These are phyloP conservation scores for Alternaria viburni DNA, from an alignment of 2,329 filamentous ascomycete species.

Conservation along the genomic window DNA sequence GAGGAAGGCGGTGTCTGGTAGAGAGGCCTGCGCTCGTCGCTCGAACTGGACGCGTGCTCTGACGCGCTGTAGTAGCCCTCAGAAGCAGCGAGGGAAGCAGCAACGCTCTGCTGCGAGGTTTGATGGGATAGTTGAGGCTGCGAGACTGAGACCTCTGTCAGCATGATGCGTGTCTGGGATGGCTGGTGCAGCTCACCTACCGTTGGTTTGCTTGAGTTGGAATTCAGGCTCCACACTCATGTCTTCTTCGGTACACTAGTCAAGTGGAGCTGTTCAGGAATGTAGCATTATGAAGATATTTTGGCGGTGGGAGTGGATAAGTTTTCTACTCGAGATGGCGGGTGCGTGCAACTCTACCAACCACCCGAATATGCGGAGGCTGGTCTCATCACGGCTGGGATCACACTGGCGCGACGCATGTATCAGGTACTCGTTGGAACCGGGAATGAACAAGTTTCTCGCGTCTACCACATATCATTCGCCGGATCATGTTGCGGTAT, in stretches of 20 bases:
- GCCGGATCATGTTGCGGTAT: conserved; percentile 10
- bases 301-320: conserved; percentile 19
- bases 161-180: conserved; percentile 13
- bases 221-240: conserved; percentile 48
- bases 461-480: conserved; percentile 9
- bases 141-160: conserved; percentile 41
- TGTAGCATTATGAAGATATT: conserved; percentile 30
- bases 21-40: conserved; percentile 39
- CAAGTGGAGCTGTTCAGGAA: conserved; percentile 35
- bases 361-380: conserved; percentile 28
- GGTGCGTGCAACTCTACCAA: conserved; percentile 21
- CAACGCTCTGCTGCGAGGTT: conserved; percentile 54
- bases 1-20: conserved; percentile 47
- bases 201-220: conserved; percentile 52
- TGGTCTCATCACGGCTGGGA: conserved; percentile 29
- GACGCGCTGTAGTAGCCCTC: conserved; percentile 60
- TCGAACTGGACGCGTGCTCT: conserved; percentile 46
- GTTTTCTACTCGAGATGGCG: conserved; percentile 39
- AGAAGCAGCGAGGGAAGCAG: conserved; percentile 56
- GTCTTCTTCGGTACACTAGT: conserved; percentile 37
- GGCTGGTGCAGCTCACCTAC: conserved; percentile 36
- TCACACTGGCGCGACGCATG: conserved; percentile 33
- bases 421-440: conserved; percentile 5
- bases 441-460: conserved; percentile 8
- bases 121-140: conserved; percentile 50